phyloP scores from a whole-genome alignment of 805 yeast genomes.

The Yarrowia sp. region DNA sequence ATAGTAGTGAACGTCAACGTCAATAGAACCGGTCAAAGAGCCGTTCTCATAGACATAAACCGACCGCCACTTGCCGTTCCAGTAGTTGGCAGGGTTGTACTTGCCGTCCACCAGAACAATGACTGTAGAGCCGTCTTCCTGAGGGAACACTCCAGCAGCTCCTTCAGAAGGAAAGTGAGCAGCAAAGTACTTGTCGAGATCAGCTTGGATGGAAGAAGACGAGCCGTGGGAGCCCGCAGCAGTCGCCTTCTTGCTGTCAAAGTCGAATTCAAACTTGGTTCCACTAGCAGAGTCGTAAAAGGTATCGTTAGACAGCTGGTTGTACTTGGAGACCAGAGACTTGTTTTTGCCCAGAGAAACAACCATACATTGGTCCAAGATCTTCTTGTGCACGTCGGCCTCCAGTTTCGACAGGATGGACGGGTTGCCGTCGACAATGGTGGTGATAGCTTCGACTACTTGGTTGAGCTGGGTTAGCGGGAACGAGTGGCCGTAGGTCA shows the following conservation, averaged over 20 bases:
- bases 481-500: background rate
- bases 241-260: constrained; percentile 31
- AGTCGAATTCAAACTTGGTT: constrained; percentile 36
- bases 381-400: constrained; percentile 44
- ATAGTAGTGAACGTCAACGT: constrained; percentile 81
- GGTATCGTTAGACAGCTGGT: constrained; percentile 46
- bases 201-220: background rate
- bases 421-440: constrained; percentile 36
- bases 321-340: constrained; percentile 50
- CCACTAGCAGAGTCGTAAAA: constrained; percentile 51
- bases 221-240: constrained; percentile 27
- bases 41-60: constrained; percentile 49
- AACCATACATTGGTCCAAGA: constrained; percentile 42
- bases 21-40: constrained; percentile 52
- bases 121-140: constrained; percentile 37
- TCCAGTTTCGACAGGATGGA: constrained; percentile 37
- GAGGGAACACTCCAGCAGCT: constrained; percentile 47
- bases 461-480: constrained; percentile 33
- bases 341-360: constrained; percentile 37
- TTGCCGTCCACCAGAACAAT: constrained; percentile 69
- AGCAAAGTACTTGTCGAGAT: constrained; percentile 48
- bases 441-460: constrained; percentile 43
- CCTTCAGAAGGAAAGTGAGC: constrained; percentile 66
- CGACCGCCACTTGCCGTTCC: constrained; percentile 88
- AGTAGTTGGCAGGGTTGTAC: constrained; percentile 71